phyloP scores from a whole-genome alignment of 164 flowering plant species.

The Cinnamomum micranthum region DNA sequence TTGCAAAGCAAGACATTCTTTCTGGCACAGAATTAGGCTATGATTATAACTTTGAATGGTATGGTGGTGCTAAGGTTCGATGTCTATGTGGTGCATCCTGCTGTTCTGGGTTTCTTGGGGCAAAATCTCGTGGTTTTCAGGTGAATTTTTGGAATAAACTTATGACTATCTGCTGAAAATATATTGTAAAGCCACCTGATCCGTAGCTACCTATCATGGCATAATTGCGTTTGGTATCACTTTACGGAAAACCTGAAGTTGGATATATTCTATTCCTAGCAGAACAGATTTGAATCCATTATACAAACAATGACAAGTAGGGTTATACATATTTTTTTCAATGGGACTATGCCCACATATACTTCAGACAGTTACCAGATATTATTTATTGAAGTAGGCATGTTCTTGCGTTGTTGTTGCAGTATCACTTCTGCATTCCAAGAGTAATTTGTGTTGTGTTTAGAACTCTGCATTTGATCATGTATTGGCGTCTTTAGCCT shows the following conservation, averaged over 20 bases:
- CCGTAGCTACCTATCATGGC: too few species aligned
- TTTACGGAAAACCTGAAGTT: neutral
- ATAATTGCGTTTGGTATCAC: neutral
- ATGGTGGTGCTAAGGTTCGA: slow-evolving; percentile 95
- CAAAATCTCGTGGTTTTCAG: slow-evolving; percentile 97
- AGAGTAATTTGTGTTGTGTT: too few species aligned
- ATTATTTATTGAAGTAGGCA: too few species aligned
- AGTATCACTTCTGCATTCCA: too few species aligned
- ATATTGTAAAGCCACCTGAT: too few species aligned
- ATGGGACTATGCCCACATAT: neutral
- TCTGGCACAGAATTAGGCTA: slow-evolving; percentile 75
- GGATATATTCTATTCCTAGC: neutral
- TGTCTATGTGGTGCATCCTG: slow-evolving; percentile 85
- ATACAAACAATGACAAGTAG: neutral
- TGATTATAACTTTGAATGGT: slow-evolving; percentile 97
- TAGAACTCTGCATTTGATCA: too few species aligned
- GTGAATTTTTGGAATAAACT: slow-evolving; percentile 22
- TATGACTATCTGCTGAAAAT: neutral
- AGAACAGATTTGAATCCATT: neutral
- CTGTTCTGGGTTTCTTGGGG: slow-evolving; percentile 97
- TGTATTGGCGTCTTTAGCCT: too few species aligned
- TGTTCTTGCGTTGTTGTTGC: too few species aligned
- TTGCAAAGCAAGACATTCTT: slow-evolving; percentile 77
- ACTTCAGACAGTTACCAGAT: too few species aligned
- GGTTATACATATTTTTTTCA: neutral